These are phyloP conservation scores for Monotropa hypopitys DNA, from an alignment of 179 eudicot genomes.

Conservation along the genomic window DNA sequence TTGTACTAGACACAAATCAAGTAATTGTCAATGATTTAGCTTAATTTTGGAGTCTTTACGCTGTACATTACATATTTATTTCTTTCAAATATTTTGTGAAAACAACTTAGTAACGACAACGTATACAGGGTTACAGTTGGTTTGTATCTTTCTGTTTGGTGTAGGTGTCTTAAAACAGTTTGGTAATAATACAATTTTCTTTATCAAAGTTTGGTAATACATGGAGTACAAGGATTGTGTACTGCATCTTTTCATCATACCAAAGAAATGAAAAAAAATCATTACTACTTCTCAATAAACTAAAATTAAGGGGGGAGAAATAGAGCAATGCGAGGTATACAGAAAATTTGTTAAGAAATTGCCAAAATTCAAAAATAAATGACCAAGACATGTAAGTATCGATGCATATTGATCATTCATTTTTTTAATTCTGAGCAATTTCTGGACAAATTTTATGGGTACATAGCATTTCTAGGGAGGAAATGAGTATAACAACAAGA, in stretches of 20 bases:
- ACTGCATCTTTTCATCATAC: not conserved
- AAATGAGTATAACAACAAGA: no score
- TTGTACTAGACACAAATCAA: no score
- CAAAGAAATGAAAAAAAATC: not conserved
- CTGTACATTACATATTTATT: not conserved
- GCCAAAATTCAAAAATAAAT: no score
- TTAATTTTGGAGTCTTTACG: not conserved
- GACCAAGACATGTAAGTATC: no score
- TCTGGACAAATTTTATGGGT: no score
- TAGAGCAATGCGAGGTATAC: no score
- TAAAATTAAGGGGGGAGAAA: slow-evolving; percentile 10
- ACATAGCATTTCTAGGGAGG: no score
- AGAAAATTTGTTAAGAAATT: no score
- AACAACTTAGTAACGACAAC: no score
- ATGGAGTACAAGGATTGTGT: slow-evolving; percentile 1
- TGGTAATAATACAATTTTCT: no score
- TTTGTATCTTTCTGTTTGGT: slow-evolving; percentile 1
- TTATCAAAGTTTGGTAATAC: not conserved
- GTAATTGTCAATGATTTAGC: not conserved
- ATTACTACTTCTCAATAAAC: not conserved
- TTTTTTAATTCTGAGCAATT: no score
- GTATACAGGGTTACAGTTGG: not conserved
- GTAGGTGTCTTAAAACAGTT: not conserved
- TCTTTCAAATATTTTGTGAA: not conserved
- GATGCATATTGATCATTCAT: no score